Evolutionary conservation across 805 yeast genomes (phyloP), one percentile per base, ranked within the genome.

Genomic region (Kodamaea fukazawae): DNA sequence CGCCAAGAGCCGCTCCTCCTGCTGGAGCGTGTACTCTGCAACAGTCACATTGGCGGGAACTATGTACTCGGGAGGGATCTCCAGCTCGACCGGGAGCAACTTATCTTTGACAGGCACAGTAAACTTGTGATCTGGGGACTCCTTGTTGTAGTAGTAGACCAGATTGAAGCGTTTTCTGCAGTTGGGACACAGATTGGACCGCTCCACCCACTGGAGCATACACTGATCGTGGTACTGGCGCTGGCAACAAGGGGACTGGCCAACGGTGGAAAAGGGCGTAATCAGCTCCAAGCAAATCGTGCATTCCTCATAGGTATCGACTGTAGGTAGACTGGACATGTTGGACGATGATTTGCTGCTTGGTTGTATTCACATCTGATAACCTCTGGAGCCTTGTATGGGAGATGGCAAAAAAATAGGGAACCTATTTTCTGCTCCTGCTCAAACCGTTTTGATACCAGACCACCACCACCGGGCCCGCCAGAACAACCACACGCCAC

Each of bases 111-210:
- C 56, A 2, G 40, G 23, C 8, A 61, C 33, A 7, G 48, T 32
- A 14, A 34, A 13, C 33, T 45, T n/a, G 9, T 14, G 25, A 4
- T 33, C 29, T 8, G 53, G 49, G 7, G 29, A 50, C 2, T 41
- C 31, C 4, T 45, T 38, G n/a, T 53, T 53, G 16, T 60, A 49
- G 3, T 63, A 42, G 36, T 67, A 64, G 18, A 76, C 58, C 17
- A 57, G 44, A 34, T 68, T 55, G 50, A 69, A 79, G 32, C 62
- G 61, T 22, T 66, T 50, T 14, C 86, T 73, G 50, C 86, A 80
- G 4, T 79, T 73, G 2, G 86, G 86, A 51, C 86, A 79, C 38
- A 73, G 67, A 53, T 75, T 77, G 16, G 83, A 76, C 29, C 74
- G 67, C 28, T 65, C 57, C 14, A 75, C 58, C 90, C 90, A 83